Base-by-base conservation (phyloP, 106 monocot genomes). In the Dendrobium officinale region DNA sequence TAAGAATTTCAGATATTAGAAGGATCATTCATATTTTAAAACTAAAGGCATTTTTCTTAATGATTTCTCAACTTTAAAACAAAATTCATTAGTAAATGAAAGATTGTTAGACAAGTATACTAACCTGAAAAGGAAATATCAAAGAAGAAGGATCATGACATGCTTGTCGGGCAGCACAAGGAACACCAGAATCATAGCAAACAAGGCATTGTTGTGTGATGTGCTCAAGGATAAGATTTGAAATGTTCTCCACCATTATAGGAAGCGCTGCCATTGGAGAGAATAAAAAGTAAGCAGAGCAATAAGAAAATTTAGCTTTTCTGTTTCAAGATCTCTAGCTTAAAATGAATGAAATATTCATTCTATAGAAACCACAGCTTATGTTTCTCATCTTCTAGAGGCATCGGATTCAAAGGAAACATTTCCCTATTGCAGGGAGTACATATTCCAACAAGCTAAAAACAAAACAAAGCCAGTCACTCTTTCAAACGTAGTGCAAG, bases 41-140 rank as follows among this genome's bases (percentile, higher is more conserved):
- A 70, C n/a, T 31, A 70, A n/a, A n/a, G 29, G 17, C 70, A 20
- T 70, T 29, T 70, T 15, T 37, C 11, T 37, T 33, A 29, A 37
- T 70, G 2, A 37, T 33, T 11, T 40, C 13, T 16, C 22, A 15
- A 4, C 11, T 11, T 70, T 37, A 37, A 70, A 70, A 37, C 37
- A 70, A 70, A n/a, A 33, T 70, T 70, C 70, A 70, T 9, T 33
- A 37, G 70, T 70, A 70, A 70, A 70, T 70, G 37, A 13, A 70
- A 70, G 37, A 13, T 70, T 70, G 29, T 37, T 37, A 70, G 33
- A 37, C 0, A 11, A 47, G 58, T 77, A 80, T 31, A 18, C 72
- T 9, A 11, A 98, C 97, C 97, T 94, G 90, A 78, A 94, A 98
- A 4, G 94, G 97, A 58, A 94, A 94, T 20, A 98, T 98, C 47